A percentile compares a stretch with the other conserved stretches of the same genome.
These are phyloP conservation scores for Penstemon eatonii DNA, from an alignment of 257 asterid species.

Conservation along the genomic window DNA sequence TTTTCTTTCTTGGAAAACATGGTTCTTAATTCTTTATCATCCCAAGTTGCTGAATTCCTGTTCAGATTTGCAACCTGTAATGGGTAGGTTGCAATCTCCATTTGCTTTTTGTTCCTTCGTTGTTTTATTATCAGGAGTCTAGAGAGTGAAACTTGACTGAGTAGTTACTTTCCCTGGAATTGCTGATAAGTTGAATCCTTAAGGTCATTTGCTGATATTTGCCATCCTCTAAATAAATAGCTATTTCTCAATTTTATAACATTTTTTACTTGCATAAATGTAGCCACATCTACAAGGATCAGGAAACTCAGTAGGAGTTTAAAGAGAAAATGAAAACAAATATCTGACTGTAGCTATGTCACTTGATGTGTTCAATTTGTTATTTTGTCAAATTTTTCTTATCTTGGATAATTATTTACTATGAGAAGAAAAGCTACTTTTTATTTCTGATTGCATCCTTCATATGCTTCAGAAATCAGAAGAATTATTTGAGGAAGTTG, in stretches of 20 bases:
- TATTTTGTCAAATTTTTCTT: neutral
- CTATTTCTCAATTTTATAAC: neutral
- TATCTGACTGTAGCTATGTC: neutral
- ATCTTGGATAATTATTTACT: slow-evolving; percentile 9
- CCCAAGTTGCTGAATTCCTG: slow-evolving; percentile 10
- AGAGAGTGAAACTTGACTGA: too few species aligned
- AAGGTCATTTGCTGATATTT: neutral
- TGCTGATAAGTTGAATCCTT: too few species aligned
- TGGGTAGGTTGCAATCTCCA: neutral
- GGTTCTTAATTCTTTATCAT: neutral
- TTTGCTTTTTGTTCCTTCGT: neutral
- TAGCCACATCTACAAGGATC: neutral
- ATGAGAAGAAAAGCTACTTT: slow-evolving; percentile 5
- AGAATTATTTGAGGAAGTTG: slow-evolving; percentile 90
- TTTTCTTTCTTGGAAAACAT: neutral
- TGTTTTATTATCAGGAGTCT: too few species aligned
- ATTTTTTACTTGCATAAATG: neutral
- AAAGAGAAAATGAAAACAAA: neutral
- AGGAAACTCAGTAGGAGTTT: slow-evolving; percentile 13
- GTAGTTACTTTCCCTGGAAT: too few species aligned
- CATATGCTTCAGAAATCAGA: slow-evolving; percentile 71
- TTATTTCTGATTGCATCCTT: slow-evolving; percentile 31
- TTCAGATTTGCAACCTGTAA: neutral
- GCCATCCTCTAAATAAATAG: neutral
- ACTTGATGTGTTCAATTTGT: slow-evolving; percentile 3